Conservation (phyloP, 352 stramenopile genomes). For the Phytophthora europaea region DNA sequence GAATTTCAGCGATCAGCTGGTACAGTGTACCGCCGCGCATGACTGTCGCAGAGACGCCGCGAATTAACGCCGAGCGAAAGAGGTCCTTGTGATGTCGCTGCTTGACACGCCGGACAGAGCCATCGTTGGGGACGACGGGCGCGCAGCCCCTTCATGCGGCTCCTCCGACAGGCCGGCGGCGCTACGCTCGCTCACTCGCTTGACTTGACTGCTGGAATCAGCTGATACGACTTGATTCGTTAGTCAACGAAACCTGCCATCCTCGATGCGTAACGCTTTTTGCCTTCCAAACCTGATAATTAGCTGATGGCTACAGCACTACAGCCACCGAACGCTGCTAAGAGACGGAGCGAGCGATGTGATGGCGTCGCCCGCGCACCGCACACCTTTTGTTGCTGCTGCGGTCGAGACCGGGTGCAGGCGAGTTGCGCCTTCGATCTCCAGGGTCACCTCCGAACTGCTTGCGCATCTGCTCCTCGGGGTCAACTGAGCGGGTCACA, state of each 20-base stretch:
- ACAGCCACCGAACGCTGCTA: conserved; percentile 11
- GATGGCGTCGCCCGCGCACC: neutral
- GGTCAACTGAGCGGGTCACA: conserved; percentile 1
- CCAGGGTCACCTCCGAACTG: neutral
- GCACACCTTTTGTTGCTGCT: too few relatives aligned
- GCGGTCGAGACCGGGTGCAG: neutral
- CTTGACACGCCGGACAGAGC: too few relatives aligned
- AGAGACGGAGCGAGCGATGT: conserved; percentile 3
- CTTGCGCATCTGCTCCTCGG: neutral
- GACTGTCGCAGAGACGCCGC: conserved; percentile 32
- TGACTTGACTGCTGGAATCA: neutral
- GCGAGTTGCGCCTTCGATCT: neutral
- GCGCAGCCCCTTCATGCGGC: neutral
- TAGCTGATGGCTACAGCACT: conserved; percentile 4
- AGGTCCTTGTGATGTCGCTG: neutral
- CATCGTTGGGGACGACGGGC: neutral
- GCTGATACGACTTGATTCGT: neutral
- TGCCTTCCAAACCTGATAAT: conserved; percentile 8
- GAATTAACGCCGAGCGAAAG: conserved; percentile 1
- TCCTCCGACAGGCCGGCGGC: neutral
- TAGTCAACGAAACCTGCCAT: conserved; percentile 11
- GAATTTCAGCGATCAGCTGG: conserved; percentile 10
- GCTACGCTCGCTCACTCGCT: neutral
- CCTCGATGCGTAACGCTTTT: conserved; percentile 9
- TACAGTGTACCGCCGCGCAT: conserved; percentile 6